These are phyloP conservation scores for Talaromyces rugulosus DNA, from an alignment of 2,329 filamentous ascomycete species.

Conservation along the genomic window DNA sequence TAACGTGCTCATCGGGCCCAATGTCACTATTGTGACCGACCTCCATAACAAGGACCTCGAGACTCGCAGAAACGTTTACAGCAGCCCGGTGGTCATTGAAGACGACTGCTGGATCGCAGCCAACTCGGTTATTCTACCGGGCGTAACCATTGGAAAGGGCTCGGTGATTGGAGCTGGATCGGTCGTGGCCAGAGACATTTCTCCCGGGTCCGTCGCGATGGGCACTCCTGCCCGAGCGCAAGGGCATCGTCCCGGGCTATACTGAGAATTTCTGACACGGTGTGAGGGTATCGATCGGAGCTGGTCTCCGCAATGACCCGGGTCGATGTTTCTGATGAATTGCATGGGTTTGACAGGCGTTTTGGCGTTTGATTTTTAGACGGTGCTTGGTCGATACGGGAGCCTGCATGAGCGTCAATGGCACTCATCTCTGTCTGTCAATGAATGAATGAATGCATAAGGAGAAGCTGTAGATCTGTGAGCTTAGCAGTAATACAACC, in stretches of 20 bases:
- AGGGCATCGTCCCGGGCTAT: neutral
- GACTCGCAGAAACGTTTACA: constrained; percentile 43
- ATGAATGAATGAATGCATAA: constrained; percentile 5
- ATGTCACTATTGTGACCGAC: constrained; percentile 47
- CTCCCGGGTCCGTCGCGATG: constrained; percentile 30
- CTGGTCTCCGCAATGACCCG: neutral
- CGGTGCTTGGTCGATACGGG: neutral
- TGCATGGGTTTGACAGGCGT: neutral
- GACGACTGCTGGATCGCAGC: constrained; percentile 44
- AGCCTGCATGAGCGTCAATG: neutral
- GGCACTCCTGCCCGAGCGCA: constrained; percentile 30
- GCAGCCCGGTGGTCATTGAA: constrained; percentile 42
- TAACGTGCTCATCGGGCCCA: constrained; percentile 47
- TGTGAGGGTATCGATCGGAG: constrained; percentile 11
- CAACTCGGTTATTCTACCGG: constrained; percentile 34
- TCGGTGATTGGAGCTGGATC: constrained; percentile 29
- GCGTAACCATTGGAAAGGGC: constrained; percentile 35
- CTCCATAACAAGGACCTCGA: constrained; percentile 47
- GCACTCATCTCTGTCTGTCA: neutral
- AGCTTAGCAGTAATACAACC: neutral
- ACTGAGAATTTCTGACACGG: constrained; percentile 9
- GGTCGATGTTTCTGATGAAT: neutral
- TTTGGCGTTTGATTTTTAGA: neutral
- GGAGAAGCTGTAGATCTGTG: neutral
- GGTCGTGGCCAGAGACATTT: constrained; percentile 29